Evolutionary conservation across 352 stramenopile species (phyloP), one percentile per base, ranked within the genome.

Genomic region (Phytophthora podocarpi): DNA sequence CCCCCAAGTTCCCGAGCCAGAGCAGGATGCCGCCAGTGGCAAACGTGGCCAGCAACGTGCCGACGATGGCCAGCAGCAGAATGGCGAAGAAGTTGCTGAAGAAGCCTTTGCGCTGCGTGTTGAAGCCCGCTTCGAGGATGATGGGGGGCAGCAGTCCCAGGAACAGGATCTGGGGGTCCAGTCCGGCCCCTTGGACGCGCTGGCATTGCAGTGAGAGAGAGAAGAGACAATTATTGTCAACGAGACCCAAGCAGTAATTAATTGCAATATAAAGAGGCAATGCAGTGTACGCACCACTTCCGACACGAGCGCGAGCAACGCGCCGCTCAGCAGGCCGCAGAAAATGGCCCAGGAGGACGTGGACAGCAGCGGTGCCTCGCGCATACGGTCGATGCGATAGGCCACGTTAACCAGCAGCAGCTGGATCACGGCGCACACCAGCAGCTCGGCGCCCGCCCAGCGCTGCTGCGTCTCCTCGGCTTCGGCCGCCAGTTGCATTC

Each of bases 281-380:
- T 37, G 4, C 23, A 20, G 13, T 42, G 31, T 9, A 62, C 64
- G 26, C 42, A 81, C 76, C 39, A 40, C 39, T 63, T 83, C 45
- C 12, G 78, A 87, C 13, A 84, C 67, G 9, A 75, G 56, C 3
- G 66, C 52, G 4, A 90, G 53, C 18, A 82, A 35, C 0, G 59
- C 71, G 0, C 80, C 78, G 34, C 76, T 85, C 63, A 78, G 13
- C 3, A 87, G 58, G 0, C 78, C 81, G 41, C 81, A 81, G 52
- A 85, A 67, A 48, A 90, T 90, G 56, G 81, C 75, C 65, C 75
- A 90, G 4, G 77, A 79, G 1, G 79, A 83, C n/a, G 81, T 88
- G 32, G 81, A 85, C 8, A 90, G 27, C 42, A 86, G 58, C 46
- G 78, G 78, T 18, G 70, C 67, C 43, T 50, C 42, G 23, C 66